phyloP scores from a whole-genome alignment of 352 stramenopile species.

The Globisporangium irregulare region DNA sequence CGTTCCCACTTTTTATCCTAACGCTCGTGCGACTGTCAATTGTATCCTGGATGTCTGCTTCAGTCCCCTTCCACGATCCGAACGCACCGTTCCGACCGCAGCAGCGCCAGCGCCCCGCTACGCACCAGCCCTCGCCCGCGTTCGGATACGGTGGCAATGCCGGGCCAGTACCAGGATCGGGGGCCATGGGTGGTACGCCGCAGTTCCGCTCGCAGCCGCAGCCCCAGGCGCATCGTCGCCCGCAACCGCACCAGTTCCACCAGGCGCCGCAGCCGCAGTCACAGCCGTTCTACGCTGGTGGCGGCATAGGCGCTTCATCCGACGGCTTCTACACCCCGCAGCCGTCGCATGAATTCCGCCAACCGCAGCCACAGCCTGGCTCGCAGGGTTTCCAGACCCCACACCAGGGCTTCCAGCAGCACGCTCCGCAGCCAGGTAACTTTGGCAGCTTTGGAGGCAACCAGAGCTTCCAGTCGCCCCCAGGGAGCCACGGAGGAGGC shows the following conservation, averaged over 20 bases:
- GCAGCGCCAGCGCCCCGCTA: conserved; percentile 37
- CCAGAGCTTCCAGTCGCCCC: conserved; percentile 20
- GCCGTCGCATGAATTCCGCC: conserved; percentile 27
- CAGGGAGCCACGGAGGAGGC: conserved; percentile 16
- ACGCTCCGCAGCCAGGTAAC: conserved; percentile 22
- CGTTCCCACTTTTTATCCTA: neutral
- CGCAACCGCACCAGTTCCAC: conserved; percentile 57
- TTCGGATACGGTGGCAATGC: conserved; percentile 14
- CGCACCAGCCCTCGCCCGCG: conserved; percentile 19
- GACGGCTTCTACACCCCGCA: conserved; percentile 35
- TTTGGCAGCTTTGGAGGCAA: conserved; percentile 11
- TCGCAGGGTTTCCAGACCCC: conserved; percentile 25
- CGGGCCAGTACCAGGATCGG: neutral
- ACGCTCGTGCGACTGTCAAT: neutral
- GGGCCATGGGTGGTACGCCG: conserved; percentile 14
- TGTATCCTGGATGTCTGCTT: neutral
- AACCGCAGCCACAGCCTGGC: conserved; percentile 32
- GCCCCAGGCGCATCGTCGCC: conserved; percentile 34
- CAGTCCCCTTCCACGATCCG: conserved; percentile 59
- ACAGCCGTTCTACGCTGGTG: conserved; percentile 18
- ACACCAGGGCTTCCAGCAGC: conserved; percentile 12
- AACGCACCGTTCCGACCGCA: conserved; percentile 36
- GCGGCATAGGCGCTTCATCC: conserved; percentile 12
- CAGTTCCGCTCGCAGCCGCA: conserved; percentile 36
- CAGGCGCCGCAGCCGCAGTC: conserved; percentile 25